Evolutionary conservation across 1,284 basidiomycete species (phyloP).

Genomic region (Bondarzewia mesenterica): DNA sequence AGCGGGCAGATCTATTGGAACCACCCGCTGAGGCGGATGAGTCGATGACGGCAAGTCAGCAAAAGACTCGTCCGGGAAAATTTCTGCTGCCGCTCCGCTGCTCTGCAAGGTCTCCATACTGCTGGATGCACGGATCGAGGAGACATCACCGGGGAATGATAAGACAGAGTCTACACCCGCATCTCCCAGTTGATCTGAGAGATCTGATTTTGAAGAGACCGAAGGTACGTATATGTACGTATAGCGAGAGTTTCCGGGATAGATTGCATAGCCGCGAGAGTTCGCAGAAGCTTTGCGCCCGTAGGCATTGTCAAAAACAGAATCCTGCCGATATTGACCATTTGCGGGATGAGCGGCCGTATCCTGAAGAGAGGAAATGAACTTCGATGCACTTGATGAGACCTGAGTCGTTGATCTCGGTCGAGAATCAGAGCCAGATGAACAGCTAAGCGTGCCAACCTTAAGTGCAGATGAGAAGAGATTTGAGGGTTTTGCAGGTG

Average conservation of each 20-base stretch:
- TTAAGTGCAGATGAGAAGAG: slow-evolving; percentile 1
- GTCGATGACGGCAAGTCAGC: background rate
- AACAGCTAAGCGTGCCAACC: background rate
- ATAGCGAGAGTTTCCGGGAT: slow-evolving; percentile 33
- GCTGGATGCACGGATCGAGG: slow-evolving; percentile 42
- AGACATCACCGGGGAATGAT: slow-evolving; percentile 26
- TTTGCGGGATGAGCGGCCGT: background rate
- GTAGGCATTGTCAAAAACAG: slow-evolving; percentile 7
- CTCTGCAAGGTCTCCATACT: slow-evolving; percentile 36
- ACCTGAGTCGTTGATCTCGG: slow-evolving; percentile 2
- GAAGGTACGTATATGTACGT: slow-evolving; percentile 53
- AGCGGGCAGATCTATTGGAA: slow-evolving; percentile 6
- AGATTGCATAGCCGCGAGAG: slow-evolving; percentile 25
- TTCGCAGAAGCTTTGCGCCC: slow-evolving; percentile 7
- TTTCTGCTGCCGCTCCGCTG: slow-evolving; percentile 8
- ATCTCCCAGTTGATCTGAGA: slow-evolving; percentile 23
- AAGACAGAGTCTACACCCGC: slow-evolving; percentile 27
- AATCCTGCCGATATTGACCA: background rate
- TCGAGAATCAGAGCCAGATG: background rate
- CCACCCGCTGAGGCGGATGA: background rate
- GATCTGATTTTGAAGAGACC: slow-evolving; percentile 43
- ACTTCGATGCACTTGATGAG: background rate
- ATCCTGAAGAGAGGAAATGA: slow-evolving; percentile 4
- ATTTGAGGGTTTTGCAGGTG: slow-evolving; percentile 2
- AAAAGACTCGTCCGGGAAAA: background rate